phyloP scores from a whole-genome alignment of 306 rosid species.

The Heteromeles arbutifolia region DNA sequence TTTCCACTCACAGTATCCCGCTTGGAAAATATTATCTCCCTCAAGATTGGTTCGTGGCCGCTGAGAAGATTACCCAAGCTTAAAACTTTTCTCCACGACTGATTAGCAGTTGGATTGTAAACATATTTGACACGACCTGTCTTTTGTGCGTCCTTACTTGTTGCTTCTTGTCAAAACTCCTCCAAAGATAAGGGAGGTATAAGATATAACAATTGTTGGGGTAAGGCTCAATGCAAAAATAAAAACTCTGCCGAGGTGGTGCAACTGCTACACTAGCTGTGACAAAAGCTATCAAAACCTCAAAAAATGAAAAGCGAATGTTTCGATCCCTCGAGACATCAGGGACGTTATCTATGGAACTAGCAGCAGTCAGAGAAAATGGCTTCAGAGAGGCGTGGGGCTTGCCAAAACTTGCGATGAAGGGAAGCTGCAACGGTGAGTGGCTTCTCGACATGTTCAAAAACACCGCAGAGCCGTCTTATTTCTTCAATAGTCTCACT shows the following conservation, averaged over 20 bases:
- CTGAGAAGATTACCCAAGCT: conserved; percentile 99
- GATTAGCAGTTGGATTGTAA: conserved; percentile 80
- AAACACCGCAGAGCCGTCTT: conserved; percentile 51
- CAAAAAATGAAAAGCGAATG: background rate
- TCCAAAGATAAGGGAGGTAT: conserved; percentile 18
- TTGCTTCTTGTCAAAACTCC: conserved; percentile 67
- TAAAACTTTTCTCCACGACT: conserved; percentile 87
- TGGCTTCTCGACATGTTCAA: conserved; percentile 77
- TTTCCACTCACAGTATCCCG: conserved; percentile 60
- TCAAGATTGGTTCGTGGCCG: conserved; percentile 82
- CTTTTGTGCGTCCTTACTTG: conserved; percentile 55
- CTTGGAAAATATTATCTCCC: conserved; percentile 74
- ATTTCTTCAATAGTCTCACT: conserved; percentile 71
- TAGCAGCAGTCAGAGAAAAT: conserved; percentile 66
- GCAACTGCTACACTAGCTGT: no score
- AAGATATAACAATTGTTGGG: background rate
- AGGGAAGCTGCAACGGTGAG: conserved; percentile 77
- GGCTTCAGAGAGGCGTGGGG: conserved; percentile 74
- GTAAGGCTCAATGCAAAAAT: background rate
- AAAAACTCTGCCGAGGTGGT: background rate
- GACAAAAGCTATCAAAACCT: background rate
- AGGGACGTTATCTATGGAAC: background rate
- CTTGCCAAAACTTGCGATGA: conserved; percentile 63
- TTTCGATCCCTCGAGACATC: background rate
- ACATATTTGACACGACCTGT: conserved; percentile 64